phyloP scores from a whole-genome alignment of 202 grass and related monocot genomes.

The Carex arenaria region DNA sequence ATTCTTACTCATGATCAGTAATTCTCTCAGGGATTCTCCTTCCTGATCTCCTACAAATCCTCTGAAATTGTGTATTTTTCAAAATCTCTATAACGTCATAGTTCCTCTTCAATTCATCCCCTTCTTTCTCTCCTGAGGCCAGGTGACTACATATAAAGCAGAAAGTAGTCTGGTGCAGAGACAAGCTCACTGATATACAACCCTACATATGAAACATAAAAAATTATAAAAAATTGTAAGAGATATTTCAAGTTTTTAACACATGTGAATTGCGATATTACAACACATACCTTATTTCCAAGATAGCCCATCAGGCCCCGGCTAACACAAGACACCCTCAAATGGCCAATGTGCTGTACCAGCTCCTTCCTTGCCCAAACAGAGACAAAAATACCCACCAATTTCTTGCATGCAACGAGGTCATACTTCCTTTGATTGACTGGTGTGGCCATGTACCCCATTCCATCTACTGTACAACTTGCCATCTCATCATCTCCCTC shows the following conservation, averaged over 20 bases:
- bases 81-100: slow-evolving; percentile 86
- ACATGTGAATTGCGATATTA: not conserved
- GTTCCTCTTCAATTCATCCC: slow-evolving; percentile 81
- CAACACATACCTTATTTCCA: slow-evolving; percentile 71
- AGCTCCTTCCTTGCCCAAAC: slow-evolving; percentile 87
- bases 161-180: slow-evolving; percentile 82
- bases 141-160: slow-evolving; percentile 98
- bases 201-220: slow-evolving; percentile 48
- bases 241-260: not conserved
- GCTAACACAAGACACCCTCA: slow-evolving; percentile 86
- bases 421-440: slow-evolving; percentile 68
- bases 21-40: slow-evolving; percentile 77
- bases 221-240: not conserved
- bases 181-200: slow-evolving; percentile 97
- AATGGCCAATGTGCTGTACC: slow-evolving; percentile 77
- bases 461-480: slow-evolving; percentile 33
- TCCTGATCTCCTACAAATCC: slow-evolving; percentile 76
- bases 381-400: slow-evolving; percentile 92
- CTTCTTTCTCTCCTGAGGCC: slow-evolving; percentile 96
- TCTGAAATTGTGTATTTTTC: slow-evolving; percentile 75
- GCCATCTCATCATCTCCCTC: slow-evolving; percentile 27
- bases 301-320: slow-evolving; percentile 95
- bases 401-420: slow-evolving; percentile 79
- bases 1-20: slow-evolving; percentile 89
- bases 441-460: slow-evolving; percentile 32